These are phyloP conservation scores for Acacia melanoxylon DNA, from an alignment of 306 rosid genomes.

Conservation along the genomic window DNA sequence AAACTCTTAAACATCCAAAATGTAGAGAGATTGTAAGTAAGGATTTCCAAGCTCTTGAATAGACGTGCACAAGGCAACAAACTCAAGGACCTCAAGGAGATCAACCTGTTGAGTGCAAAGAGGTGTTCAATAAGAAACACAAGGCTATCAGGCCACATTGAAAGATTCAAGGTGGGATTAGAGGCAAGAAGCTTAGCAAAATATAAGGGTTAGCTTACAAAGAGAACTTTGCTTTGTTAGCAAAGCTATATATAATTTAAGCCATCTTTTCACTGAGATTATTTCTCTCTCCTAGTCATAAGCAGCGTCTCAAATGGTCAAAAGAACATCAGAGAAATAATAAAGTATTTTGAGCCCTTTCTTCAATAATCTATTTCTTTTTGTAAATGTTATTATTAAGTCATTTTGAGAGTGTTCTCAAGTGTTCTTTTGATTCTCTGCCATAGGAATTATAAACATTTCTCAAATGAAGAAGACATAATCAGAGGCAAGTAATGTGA, in stretches of 20 bases:
- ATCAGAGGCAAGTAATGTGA: too few relatives aligned
- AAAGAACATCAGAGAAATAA: neutral
- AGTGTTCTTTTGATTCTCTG: too few relatives aligned
- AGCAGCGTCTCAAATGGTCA: neutral
- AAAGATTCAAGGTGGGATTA: neutral
- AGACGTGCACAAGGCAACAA: neutral
- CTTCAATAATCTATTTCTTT: neutral
- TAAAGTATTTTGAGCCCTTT: neutral
- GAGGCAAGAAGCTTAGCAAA: neutral
- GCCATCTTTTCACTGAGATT: neutral
- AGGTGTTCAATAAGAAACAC: neutral
- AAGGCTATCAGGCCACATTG: neutral
- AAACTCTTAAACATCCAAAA: too few relatives aligned
- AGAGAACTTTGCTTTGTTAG: neutral
- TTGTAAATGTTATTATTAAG: too few relatives aligned
- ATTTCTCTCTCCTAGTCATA: neutral
- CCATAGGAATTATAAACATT: too few relatives aligned
- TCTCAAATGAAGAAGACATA: too few relatives aligned
- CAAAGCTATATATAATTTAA: neutral
- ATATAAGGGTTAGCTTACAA: neutral
- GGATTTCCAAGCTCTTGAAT: neutral
- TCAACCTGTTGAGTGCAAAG: neutral
- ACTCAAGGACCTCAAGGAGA: neutral
- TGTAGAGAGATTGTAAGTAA: neutral
- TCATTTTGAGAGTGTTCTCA: too few relatives aligned